phyloP scores from a whole-genome alignment of 352 stramenopile species.

The Globisporangium ultimum region DNA sequence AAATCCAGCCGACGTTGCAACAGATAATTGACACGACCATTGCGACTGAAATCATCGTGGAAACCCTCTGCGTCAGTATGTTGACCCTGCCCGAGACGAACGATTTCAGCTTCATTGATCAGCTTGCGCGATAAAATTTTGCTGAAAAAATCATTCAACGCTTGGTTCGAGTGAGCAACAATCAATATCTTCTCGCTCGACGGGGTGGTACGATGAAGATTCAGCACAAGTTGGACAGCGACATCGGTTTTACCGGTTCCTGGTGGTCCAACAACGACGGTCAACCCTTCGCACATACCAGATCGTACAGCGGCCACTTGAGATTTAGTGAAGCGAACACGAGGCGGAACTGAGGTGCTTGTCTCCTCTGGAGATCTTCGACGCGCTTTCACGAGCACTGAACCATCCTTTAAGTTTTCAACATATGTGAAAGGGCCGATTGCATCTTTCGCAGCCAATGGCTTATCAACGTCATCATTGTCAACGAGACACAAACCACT shows the following conservation, averaged over 20 bases:
- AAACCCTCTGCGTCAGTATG: slow-evolving; percentile 28
- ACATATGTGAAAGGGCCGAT: slow-evolving; percentile 53
- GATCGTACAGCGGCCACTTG: slow-evolving; percentile 92
- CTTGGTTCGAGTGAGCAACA: slow-evolving; percentile 94
- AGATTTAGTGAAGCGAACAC: slow-evolving; percentile 88
- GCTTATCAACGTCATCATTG: slow-evolving; percentile 22
- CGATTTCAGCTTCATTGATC: slow-evolving; percentile 80
- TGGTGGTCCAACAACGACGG: slow-evolving; percentile 91
- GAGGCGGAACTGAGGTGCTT: not conserved
- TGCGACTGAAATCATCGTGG: slow-evolving; percentile 88
- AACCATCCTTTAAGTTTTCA: slow-evolving; percentile 26
- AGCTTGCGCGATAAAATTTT: slow-evolving; percentile 89
- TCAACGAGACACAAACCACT: slow-evolving; percentile 31
- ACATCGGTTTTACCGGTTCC: slow-evolving; percentile 95
- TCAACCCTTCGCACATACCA: slow-evolving; percentile 93
- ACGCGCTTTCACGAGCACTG: slow-evolving; percentile 33
- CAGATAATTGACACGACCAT: slow-evolving; percentile 88
- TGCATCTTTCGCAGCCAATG: slow-evolving; percentile 30
- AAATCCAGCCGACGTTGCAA: slow-evolving; percentile 70
- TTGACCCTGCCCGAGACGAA: slow-evolving; percentile 78
- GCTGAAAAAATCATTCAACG: slow-evolving; percentile 94
- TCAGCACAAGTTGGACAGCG: slow-evolving; percentile 93
- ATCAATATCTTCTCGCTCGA: slow-evolving; percentile 90
- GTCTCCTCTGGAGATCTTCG: slow-evolving; percentile 8
- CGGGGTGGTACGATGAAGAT: slow-evolving; percentile 84